Percentiles rank a stretch among this genome's conserved stretches.
These are phyloP conservation scores for Vigna radiata DNA, from an alignment of 306 rosid species.

Conservation along the genomic window DNA sequence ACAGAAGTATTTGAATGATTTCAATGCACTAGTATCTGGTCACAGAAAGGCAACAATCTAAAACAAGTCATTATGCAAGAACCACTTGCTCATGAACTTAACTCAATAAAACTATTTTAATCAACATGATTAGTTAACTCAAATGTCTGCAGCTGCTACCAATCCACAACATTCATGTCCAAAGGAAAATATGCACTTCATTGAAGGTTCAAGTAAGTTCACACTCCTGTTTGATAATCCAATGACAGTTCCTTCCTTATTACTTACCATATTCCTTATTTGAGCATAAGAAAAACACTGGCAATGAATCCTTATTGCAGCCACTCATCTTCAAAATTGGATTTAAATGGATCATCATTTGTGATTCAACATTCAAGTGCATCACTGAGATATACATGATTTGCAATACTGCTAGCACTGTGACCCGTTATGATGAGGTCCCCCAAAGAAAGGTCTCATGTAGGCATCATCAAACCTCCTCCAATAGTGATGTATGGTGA, in stretches of 20 bases:
- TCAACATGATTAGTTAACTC: not conserved
- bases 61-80: slow-evolving; percentile 4
- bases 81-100: slow-evolving; percentile 24
- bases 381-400: slow-evolving; percentile 16
- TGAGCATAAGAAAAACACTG: slow-evolving; percentile 11
- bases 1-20: not conserved
- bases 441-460: slow-evolving; percentile 95
- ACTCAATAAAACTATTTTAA: not conserved
- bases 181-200: slow-evolving; percentile 20
- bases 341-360: slow-evolving; percentile 1
- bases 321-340: slow-evolving; percentile 39
- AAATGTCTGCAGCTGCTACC: not conserved
- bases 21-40: not conserved
- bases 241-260: not conserved
- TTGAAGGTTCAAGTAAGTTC: slow-evolving; percentile 24
- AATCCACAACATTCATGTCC: slow-evolving; percentile 14
- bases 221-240: not conserved
- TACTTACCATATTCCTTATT: not conserved
- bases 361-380: slow-evolving; percentile 14
- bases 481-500: slow-evolving; percentile 81
- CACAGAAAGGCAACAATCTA: slow-evolving; percentile 10
- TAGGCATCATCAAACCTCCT: slow-evolving; percentile 83
- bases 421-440: slow-evolving; percentile 50
- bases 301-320: not conserved
- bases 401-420: slow-evolving; percentile 41